Base-by-base conservation (phyloP, 2,329 filamentous ascomycete genomes). In the Fusarium guadeloupense region DNA sequence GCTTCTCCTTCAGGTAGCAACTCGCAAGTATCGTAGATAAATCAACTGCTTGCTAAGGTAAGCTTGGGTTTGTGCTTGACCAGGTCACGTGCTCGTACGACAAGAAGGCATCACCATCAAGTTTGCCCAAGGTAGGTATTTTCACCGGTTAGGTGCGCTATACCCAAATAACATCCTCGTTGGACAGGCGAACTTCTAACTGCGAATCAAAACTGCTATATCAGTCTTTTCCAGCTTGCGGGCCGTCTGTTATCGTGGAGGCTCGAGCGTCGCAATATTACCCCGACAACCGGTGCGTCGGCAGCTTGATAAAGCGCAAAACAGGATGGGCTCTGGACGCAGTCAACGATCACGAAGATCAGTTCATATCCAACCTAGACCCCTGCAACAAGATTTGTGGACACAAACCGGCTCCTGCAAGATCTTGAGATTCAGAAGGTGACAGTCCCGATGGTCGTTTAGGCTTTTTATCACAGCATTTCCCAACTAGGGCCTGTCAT, bases 251-350 rank as follows among this genome's bases (percentile, higher is more conserved):
- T 54, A 33, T 23, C 20, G 13, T n/a, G 30, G 44, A 52, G 45
- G 54, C 46, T 59, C 26, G 54, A 59, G 54, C 56, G 54, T 59
- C 42, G 42, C 38, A 28, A 35, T 21, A 59, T 13, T 20, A 51
- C 40, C n/a, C 39, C 39, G 28, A 59, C 54, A 46, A 59, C 55
- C 35, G 14, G 9, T 40, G 33, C 20, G n/a, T n/a, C n/a, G 25
- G 52, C 41, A 46, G n/a, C 42, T 35, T 43, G 39, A 39, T 21
- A 34, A 34, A 39, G 34, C 34, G 48, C 48, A 54, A n/a, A 41
- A 28, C 21, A 60, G 51, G 42, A 45, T 26, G 23, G 26, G 20
- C 37, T 43, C 38, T 44, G 26, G 28, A 20, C 14, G n/a, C 16
- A 16, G 17, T 31, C 23, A 39, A 20, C 21, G 30, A 23, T 20